phyloP scores from a whole-genome alignment of 2,329 filamentous ascomycete species.

The Penicillium sp. region DNA sequence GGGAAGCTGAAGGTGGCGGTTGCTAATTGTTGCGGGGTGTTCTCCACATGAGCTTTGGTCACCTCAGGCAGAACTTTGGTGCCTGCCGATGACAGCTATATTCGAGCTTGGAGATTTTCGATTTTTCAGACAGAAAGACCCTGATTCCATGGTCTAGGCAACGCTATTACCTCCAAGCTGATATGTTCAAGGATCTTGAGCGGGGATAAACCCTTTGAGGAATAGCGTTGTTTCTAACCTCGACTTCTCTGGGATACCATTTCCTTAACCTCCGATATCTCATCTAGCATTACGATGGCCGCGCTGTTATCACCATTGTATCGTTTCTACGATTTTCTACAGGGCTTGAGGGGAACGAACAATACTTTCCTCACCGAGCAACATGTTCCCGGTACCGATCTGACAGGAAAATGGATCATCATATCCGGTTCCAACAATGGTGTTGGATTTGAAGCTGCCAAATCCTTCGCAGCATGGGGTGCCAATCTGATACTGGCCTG shows the following conservation, averaged over 20 bases:
- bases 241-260: not conserved
- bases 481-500: constrained; percentile 19
- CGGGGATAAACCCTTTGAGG: not conserved
- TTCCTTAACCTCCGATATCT: not conserved
- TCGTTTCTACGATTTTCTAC: not conserved
- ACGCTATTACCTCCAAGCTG: not conserved
- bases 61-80: not conserved
- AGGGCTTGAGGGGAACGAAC: not conserved
- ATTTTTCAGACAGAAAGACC: too few species aligned
- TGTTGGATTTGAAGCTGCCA: constrained; percentile 14
- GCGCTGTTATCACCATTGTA: not conserved
- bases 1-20: not conserved
- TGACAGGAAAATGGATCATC: constrained; percentile 16
- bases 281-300: not conserved
- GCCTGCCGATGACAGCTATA: too few species aligned
- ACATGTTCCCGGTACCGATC: constrained; percentile 3
- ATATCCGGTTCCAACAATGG: constrained; percentile 17
- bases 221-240: not conserved
- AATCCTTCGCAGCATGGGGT: constrained; percentile 15
- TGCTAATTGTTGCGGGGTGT: constrained; percentile 8
- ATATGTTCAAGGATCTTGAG: not conserved
- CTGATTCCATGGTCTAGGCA: too few species aligned
- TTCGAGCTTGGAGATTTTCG: too few species aligned
- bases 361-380: not conserved
- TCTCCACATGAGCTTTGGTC: constrained; percentile 3